A percentile compares a stretch with the other conserved stretches of the same genome.
Evolutionary conservation across 2,329 filamentous ascomycete genomes (phyloP).

Genomic region (Nemania bipapillata): DNA sequence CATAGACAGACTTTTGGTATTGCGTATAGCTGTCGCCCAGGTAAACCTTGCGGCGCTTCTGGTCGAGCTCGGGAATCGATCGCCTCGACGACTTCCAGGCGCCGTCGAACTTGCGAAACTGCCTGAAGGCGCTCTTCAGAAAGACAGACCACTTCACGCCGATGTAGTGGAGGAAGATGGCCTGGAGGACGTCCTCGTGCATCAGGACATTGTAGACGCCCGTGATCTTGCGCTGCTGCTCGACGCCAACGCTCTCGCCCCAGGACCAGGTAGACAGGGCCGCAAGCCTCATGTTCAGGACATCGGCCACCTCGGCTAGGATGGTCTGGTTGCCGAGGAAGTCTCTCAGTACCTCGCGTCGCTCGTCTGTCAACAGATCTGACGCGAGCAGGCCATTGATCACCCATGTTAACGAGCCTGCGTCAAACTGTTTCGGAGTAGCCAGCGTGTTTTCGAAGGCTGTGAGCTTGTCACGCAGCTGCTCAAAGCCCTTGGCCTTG

Average conservation of each 20-base stretch:
- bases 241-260: slow-evolving; percentile 56
- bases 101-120: slow-evolving; percentile 47
- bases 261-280: slow-evolving; percentile 60
- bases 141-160: slow-evolving; percentile 61
- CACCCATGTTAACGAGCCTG: slow-evolving; percentile 52
- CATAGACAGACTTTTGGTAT: slow-evolving; percentile 44
- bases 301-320: slow-evolving; percentile 62
- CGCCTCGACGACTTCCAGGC: slow-evolving; percentile 53
- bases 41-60: slow-evolving; percentile 52
- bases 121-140: slow-evolving; percentile 54
- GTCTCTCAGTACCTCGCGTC: slow-evolving; percentile 57
- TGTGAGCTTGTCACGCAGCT: slow-evolving; percentile 47
- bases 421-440: slow-evolving; percentile 52
- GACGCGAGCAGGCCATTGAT: slow-evolving; percentile 58
- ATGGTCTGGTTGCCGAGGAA: slow-evolving; percentile 57
- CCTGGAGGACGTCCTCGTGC: slow-evolving; percentile 64
- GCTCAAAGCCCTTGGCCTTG: slow-evolving; percentile 38
- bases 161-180: slow-evolving; percentile 63
- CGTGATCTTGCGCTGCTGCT: slow-evolving; percentile 61
- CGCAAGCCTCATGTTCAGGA: slow-evolving; percentile 63
- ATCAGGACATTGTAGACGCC: slow-evolving; percentile 63
- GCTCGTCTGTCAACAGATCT: slow-evolving; percentile 58
- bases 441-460: slow-evolving; percentile 50
- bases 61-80: slow-evolving; percentile 50
- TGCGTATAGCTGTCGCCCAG: slow-evolving; percentile 45